Percentiles rank a stretch among this genome's conserved stretches.
Conservation (phyloP, 148 eudicot species). For the Rhododendron vialii region DNA sequence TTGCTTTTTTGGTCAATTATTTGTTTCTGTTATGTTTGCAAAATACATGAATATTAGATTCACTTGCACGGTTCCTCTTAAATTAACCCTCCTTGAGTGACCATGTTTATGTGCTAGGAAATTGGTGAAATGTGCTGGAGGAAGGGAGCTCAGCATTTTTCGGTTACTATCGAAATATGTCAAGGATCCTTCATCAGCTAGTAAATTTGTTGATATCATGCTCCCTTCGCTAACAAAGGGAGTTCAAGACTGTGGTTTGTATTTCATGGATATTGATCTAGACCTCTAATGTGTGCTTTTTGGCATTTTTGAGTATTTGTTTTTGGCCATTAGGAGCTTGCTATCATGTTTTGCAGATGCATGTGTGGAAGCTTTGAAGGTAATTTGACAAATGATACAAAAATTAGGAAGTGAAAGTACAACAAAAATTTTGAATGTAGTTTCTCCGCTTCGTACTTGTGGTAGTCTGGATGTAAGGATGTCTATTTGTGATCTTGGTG, state of each 20-base stretch:
- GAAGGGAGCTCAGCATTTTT: slow-evolving; percentile 52
- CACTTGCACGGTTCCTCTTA: not conserved
- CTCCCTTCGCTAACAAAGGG: slow-evolving; percentile 57
- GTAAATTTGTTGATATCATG: slow-evolving; percentile 60
- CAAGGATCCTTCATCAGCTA: slow-evolving; percentile 54
- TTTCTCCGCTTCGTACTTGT: slow-evolving; percentile 63
- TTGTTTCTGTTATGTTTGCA: not conserved
- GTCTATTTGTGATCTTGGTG: slow-evolving; percentile 64
- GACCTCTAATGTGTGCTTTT: not conserved
- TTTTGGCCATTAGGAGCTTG: not conserved
- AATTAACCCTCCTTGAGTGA: slow-evolving; percentile 7
- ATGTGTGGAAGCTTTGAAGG: slow-evolving; percentile 49
- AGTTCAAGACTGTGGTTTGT: slow-evolving; percentile 51
- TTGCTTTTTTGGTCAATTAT: not conserved
- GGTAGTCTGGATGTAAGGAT: slow-evolving; percentile 48
- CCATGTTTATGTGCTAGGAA: slow-evolving; percentile 36
- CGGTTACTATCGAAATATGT: slow-evolving; percentile 57
- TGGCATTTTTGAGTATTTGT: not conserved
- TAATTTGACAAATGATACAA: slow-evolving; percentile 48
- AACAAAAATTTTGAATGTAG: slow-evolving; percentile 42
- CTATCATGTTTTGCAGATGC: slow-evolving; percentile 36
- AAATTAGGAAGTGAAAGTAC: slow-evolving; percentile 37
- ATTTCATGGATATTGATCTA: not conserved
- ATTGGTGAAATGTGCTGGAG: slow-evolving; percentile 56
- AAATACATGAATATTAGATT: not conserved